Evolutionary conservation across 169 alveolate species (phyloP).

Genomic region (Fabrea salina): DNA sequence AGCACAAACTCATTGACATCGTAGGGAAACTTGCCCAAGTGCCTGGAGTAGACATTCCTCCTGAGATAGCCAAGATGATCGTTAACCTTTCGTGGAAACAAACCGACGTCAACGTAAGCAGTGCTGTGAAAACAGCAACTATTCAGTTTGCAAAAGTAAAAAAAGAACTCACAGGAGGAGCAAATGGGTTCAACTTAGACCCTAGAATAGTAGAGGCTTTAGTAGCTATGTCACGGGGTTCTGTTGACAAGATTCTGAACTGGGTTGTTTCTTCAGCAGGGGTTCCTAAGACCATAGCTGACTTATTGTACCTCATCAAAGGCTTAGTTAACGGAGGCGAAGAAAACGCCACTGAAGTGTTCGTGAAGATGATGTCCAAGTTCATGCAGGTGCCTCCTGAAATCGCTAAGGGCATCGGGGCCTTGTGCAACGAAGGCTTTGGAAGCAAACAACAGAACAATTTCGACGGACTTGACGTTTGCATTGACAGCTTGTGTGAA

Average conservation of each 20-base stretch:
- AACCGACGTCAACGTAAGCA: neutral
- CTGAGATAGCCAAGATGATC: conserved; percentile 2
- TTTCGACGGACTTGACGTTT: neutral
- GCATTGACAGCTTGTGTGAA: neutral
- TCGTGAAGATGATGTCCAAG: neutral
- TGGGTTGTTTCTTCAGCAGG: neutral
- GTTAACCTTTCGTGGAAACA: neutral
- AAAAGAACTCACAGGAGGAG: neutral
- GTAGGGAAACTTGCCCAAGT: neutral
- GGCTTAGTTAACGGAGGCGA: neutral
- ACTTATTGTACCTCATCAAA: neutral
- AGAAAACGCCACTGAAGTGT: neutral
- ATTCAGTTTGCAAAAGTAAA: neutral
- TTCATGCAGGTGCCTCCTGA: neutral
- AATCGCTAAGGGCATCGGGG: neutral
- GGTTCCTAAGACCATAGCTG: neutral
- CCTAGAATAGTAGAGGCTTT: neutral
- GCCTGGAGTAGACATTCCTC: neutral
- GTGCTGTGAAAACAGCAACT: neutral
- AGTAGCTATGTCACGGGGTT: neutral
- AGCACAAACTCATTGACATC: neutral
- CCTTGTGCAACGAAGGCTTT: neutral
- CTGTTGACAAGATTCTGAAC: neutral
- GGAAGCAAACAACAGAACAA: neutral
- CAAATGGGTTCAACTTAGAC: neutral